Evolutionary conservation across 139 green algal genomes (phyloP).

Genomic region (Penium margaritaceum): DNA sequence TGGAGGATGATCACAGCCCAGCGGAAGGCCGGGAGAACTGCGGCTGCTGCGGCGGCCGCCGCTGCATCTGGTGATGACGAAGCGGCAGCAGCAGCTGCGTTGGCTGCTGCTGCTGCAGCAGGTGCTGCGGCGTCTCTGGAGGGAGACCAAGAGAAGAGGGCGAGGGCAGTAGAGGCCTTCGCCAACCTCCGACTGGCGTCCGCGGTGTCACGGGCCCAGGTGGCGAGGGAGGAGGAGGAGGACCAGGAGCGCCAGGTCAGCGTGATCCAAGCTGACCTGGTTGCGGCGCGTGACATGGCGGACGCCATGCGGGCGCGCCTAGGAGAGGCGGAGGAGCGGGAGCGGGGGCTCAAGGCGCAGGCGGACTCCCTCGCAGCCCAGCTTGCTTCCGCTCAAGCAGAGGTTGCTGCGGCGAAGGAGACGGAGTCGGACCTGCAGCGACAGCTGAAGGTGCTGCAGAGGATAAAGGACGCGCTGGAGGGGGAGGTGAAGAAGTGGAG

Average conservation of each 20-base stretch:
- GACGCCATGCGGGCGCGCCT: background rate
- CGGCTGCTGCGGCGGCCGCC: too few relatives aligned
- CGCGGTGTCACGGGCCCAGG: too few relatives aligned
- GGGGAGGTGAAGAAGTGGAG: background rate
- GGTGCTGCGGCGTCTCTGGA: too few relatives aligned
- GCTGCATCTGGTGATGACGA: too few relatives aligned
- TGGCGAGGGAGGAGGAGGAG: too few relatives aligned
- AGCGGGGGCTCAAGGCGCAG: background rate
- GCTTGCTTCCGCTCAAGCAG: background rate
- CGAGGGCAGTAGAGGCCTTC: too few relatives aligned
- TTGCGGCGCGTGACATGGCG: background rate
- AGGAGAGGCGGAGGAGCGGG: background rate
- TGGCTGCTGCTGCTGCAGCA: background rate
- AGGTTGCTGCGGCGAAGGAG: background rate
- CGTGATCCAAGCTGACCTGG: too few relatives aligned
- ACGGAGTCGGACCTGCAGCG: background rate
- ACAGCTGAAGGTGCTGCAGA: background rate
- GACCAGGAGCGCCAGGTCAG: too few relatives aligned
- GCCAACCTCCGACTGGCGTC: too few relatives aligned
- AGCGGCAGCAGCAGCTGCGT: background rate
- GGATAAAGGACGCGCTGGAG: background rate
- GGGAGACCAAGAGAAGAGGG: too few relatives aligned
- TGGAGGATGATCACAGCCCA: too few relatives aligned
- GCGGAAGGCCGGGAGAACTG: too few relatives aligned
- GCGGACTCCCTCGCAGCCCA: background rate